A percentile compares a stretch with the other conserved stretches of the same genome.
phyloP scores from a whole-genome alignment of 208 protist species.

The Eutreptiella sp. region DNA sequence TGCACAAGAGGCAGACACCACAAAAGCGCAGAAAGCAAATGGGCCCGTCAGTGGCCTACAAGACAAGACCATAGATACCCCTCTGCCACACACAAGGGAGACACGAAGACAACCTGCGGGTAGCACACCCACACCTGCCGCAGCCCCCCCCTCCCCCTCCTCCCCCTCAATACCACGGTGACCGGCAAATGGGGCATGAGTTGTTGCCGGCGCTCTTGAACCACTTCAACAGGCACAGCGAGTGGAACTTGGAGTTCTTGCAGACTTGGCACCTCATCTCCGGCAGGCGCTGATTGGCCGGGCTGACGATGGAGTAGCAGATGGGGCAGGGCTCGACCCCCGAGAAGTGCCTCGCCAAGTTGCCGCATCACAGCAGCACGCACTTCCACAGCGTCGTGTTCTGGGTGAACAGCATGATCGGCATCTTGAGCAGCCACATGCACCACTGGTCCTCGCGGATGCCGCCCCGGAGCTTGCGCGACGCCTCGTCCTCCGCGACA shows the following conservation, averaged over 20 bases:
- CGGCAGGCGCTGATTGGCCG: slow-evolving; percentile 63
- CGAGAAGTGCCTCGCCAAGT: slow-evolving; percentile 77
- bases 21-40: too few relatives aligned
- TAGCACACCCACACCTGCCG: too few relatives aligned
- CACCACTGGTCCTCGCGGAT: slow-evolving; percentile 67
- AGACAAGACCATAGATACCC: too few relatives aligned
- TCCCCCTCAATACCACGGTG: slow-evolving; percentile 76
- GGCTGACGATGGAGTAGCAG: slow-evolving; percentile 74
- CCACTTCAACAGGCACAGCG: slow-evolving; percentile 75
- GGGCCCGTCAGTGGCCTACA: too few relatives aligned
- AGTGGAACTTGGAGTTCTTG: slow-evolving; percentile 71
- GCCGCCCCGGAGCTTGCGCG: slow-evolving; percentile 34
- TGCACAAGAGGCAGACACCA: too few relatives aligned
- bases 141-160: too few relatives aligned
- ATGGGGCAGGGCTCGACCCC: slow-evolving; percentile 80
- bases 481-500: background rate
- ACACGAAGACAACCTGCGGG: too few relatives aligned
- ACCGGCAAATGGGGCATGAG: slow-evolving; percentile 78
- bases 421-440: slow-evolving; percentile 78
- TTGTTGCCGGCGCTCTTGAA: slow-evolving; percentile 67
- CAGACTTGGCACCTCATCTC: slow-evolving; percentile 73
- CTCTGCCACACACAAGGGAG: too few relatives aligned
- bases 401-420: slow-evolving; percentile 64
- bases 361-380: slow-evolving; percentile 69
- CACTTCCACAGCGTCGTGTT: slow-evolving; percentile 68